phyloP scores from a whole-genome alignment of 2,329 filamentous ascomycete genomes.

The Paracamarosporium sp. region DNA sequence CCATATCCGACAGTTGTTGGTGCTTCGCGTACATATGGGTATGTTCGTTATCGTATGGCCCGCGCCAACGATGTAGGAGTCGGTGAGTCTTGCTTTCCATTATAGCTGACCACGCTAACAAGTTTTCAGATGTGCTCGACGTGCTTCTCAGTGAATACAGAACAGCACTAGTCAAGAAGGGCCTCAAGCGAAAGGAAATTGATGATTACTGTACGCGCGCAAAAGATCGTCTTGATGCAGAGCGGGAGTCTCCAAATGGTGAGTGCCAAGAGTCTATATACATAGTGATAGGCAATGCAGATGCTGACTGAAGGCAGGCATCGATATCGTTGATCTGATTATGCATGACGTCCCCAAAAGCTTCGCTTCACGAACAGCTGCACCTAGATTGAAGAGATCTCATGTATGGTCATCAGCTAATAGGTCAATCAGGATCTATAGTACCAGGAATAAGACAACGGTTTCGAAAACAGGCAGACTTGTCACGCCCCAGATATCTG shows the following conservation, averaged over 20 bases:
- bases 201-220: conserved; percentile 20
- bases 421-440: neutral
- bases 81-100: conserved; percentile 19
- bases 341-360: conserved; percentile 23
- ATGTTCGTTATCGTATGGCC: conserved; percentile 33
- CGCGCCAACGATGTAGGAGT: conserved; percentile 32
- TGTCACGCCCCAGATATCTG: conserved; percentile 8
- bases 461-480: neutral
- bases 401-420: neutral
- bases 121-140: conserved; percentile 35
- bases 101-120: too few species aligned
- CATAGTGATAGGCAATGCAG: neutral
- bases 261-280: neutral
- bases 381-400: neutral
- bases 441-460: neutral
- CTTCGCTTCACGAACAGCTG: neutral
- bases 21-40: conserved; percentile 12
- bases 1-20: conserved; percentile 15
- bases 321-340: conserved; percentile 37
- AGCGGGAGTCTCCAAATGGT: conserved; percentile 24
- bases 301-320: conserved; percentile 10
- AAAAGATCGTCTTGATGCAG: conserved; percentile 20
- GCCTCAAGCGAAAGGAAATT: conserved; percentile 26
- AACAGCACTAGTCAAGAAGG: conserved; percentile 21
- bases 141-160: conserved; percentile 32